Evolutionary conservation across 1,139 yeast species (phyloP).

Genomic region (Pichia sp.): DNA sequence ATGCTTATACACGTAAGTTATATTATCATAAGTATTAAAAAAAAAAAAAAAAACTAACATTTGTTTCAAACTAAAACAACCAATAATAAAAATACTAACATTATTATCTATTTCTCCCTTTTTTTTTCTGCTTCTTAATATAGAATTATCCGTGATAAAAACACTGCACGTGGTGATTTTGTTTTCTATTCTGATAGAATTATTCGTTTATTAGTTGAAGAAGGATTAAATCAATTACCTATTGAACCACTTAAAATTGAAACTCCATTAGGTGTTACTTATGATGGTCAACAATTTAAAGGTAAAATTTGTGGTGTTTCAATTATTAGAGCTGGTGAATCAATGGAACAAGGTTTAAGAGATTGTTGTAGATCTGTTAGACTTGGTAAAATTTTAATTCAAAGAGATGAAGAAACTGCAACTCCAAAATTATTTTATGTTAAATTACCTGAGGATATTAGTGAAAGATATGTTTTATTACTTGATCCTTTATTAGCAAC

Average conservation of each 20-base stretch:
- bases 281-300: slow-evolving; percentile 72
- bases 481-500: slow-evolving; percentile 98
- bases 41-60: too few relatives aligned
- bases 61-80: too few relatives aligned
- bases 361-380: slow-evolving; percentile 95
- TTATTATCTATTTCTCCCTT: not conserved
- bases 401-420: slow-evolving; percentile 92
- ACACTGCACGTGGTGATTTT: slow-evolving; percentile 81
- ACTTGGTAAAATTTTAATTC: slow-evolving; percentile 92
- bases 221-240: slow-evolving; percentile 88
- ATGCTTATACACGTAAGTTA: slow-evolving; percentile 68
- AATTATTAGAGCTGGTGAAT: slow-evolving; percentile 95
- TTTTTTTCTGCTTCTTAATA: not conserved
- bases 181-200: slow-evolving; percentile 93
- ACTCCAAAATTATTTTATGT: slow-evolving; percentile 79
- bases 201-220: slow-evolving; percentile 87
- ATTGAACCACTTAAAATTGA: slow-evolving; percentile 59
- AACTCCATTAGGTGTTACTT: slow-evolving; percentile 72
- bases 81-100: slow-evolving; percentile 2
- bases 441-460: slow-evolving; percentile 86
- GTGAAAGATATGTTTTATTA: slow-evolving; percentile 80
- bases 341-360: slow-evolving; percentile 96
- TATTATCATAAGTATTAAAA: too few relatives aligned
- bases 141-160: slow-evolving; percentile 71
- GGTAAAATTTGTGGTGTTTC: slow-evolving; percentile 98